Conservation (phyloP, 2,329 filamentous ascomycete species). For the Leptographium lundbergii region DNA sequence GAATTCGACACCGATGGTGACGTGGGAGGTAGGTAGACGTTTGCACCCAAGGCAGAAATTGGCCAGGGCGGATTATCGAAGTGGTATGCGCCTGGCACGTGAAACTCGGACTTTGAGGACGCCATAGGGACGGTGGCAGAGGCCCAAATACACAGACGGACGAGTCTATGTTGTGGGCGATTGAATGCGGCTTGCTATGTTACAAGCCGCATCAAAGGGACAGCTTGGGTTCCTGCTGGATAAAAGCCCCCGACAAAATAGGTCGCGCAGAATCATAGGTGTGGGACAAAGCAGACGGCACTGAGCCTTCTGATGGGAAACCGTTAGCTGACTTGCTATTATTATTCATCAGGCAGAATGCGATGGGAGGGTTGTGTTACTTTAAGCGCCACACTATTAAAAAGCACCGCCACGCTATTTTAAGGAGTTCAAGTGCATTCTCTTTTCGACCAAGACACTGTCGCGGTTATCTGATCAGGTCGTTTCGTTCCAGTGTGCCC, state of each 20-base stretch:
- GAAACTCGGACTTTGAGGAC: constrained; percentile 17
- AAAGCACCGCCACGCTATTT: background rate
- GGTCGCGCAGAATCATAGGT: background rate
- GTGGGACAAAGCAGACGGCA: background rate
- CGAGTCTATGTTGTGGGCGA: background rate
- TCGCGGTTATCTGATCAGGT: background rate
- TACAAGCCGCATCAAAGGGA: too few species aligned
- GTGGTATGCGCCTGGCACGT: constrained; percentile 19
- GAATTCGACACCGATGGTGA: constrained; percentile 16
- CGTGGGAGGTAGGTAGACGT: constrained; percentile 21
- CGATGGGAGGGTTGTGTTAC: background rate
- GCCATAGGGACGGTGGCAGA: constrained; percentile 13
- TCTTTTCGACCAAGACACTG: background rate
- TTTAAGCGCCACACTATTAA: background rate
- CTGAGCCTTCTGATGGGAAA: background rate
- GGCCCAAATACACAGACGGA: background rate
- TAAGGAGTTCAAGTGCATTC: background rate
- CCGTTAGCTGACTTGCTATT: background rate
- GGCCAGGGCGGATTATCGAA: constrained; percentile 15
- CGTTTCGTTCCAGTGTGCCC: background rate
- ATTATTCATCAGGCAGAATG: background rate
- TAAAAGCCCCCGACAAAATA: too few species aligned
- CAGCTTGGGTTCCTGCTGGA: too few species aligned
- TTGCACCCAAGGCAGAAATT: constrained; percentile 17
- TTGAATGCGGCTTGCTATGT: background rate